These are phyloP conservation scores for Psilocybe azurescens DNA, from an alignment of 768 basidiomycete species.

Conservation along the genomic window DNA sequence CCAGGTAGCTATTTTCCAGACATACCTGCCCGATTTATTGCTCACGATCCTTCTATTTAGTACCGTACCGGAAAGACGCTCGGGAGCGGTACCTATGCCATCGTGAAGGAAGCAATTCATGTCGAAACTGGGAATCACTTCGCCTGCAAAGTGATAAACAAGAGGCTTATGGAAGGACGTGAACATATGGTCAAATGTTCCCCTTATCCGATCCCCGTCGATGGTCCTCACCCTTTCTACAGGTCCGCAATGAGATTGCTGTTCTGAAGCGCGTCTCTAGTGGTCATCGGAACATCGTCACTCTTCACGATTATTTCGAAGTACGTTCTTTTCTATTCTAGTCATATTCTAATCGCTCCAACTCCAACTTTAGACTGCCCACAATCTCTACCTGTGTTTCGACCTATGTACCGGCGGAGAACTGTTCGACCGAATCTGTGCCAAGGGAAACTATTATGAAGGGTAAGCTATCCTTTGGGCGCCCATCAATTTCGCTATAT, in stretches of 20 bases:
- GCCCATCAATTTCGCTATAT: background rate
- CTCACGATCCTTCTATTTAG: constrained; percentile 37
- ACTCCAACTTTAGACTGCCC: constrained; percentile 68
- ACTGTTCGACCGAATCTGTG: constrained; percentile 98
- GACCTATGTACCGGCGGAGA: constrained; percentile 98
- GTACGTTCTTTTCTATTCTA: constrained; percentile 40
- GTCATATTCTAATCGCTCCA: background rate
- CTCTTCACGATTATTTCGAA: constrained; percentile 96
- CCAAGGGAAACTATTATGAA: constrained; percentile 96
- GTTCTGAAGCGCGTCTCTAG: constrained; percentile 94
- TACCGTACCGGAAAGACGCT: constrained; percentile 89
- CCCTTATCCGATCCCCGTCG: constrained; percentile 13
- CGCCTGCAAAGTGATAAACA: constrained; percentile 99
- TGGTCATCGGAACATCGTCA: constrained; percentile 90
- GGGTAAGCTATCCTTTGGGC: constrained; percentile 52
- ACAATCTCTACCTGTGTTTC: constrained; percentile 94
- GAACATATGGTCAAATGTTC: constrained; percentile 86
- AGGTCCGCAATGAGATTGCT: constrained; percentile 97
- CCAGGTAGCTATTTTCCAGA: constrained; percentile 37
- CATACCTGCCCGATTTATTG: background rate
- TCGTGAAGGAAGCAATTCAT: constrained; percentile 95
- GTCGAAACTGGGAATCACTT: constrained; percentile 92
- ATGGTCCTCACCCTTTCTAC: constrained; percentile 11
- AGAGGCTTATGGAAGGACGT: constrained; percentile 97
- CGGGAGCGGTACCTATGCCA: constrained; percentile 93